phyloP scores from a whole-genome alignment of 495 filamentous ascomycete genomes.

The Podospora didyma region DNA sequence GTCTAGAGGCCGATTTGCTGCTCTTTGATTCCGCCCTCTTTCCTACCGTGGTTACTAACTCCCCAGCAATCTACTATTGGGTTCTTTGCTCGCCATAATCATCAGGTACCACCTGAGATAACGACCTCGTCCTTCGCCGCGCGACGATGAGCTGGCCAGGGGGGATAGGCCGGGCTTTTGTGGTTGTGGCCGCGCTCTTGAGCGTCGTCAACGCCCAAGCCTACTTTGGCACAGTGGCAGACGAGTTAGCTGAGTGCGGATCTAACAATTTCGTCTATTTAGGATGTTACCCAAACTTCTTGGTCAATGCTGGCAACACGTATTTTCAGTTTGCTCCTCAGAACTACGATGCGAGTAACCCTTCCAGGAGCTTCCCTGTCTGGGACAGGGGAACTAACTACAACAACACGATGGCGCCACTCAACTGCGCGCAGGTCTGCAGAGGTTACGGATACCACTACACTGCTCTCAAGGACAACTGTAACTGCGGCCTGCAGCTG shows the following conservation, averaged over 20 bases:
- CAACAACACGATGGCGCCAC: conserved; percentile 22
- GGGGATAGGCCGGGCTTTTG: conserved; percentile 20
- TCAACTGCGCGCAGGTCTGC: conserved; percentile 22
- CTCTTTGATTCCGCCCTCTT: neutral
- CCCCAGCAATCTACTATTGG: neutral
- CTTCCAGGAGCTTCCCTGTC: conserved; percentile 13
- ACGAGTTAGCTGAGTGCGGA: conserved; percentile 7
- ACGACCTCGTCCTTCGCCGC: neutral
- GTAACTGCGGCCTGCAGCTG: conserved; percentile 21
- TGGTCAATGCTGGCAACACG: neutral
- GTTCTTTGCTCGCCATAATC: neutral
- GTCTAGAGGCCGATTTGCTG: neutral
- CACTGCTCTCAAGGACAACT: conserved; percentile 15
- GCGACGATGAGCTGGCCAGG: conserved; percentile 22
- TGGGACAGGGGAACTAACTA: conserved; percentile 15
- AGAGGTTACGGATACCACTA: conserved; percentile 26
- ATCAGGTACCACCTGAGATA: neutral
- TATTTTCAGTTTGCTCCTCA: conserved; percentile 13
- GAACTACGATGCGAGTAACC: conserved; percentile 9
- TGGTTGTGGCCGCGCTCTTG: conserved; percentile 21
- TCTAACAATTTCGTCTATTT: conserved; percentile 16
- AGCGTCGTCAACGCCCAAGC: conserved; percentile 20
- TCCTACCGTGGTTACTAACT: neutral
- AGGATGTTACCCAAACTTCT: conserved; percentile 19
- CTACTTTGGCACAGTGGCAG: conserved; percentile 12